Evolutionary conservation across 805 yeast species (phyloP).

Genomic region (Pichia occidentalis): DNA sequence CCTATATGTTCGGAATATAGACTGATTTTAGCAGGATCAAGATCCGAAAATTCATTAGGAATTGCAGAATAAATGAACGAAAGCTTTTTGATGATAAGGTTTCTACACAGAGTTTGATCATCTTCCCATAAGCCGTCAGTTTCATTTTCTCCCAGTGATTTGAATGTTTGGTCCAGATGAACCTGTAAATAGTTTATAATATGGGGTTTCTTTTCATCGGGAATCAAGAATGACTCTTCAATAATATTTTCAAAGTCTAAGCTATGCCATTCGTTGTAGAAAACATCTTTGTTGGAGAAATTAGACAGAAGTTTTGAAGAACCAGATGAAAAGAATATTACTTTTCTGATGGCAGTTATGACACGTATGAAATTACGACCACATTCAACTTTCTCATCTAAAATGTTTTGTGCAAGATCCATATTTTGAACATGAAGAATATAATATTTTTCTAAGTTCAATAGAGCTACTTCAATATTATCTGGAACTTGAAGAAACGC

Average conservation of each 20-base stretch:
- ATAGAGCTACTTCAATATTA: constrained; percentile 47
- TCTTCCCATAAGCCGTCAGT: constrained; percentile 8
- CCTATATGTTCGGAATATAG: constrained; percentile 47
- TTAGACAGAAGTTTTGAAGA: constrained; percentile 45
- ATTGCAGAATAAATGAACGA: constrained; percentile 19
- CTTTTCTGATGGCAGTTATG: constrained; percentile 19
- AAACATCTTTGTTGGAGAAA: constrained; percentile 23
- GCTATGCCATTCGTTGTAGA: constrained; percentile 33
- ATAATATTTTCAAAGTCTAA: constrained; percentile 27
- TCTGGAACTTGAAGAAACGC: constrained; percentile 55
- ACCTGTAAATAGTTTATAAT: constrained; percentile 31
- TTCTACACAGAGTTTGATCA: constrained; percentile 3
- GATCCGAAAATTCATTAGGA: constrained; percentile 36
- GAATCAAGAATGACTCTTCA: constrained; percentile 14
- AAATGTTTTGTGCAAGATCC: constrained; percentile 45
- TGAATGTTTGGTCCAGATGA: constrained; percentile 26
- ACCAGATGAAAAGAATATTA: constrained; percentile 21
- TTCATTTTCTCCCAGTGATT: not conserved
- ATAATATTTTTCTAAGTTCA: constrained; percentile 44
- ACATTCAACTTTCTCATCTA: constrained; percentile 43
- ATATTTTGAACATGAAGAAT: constrained; percentile 38
- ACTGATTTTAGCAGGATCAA: constrained; percentile 50
- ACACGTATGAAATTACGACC: constrained; percentile 31
- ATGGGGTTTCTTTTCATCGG: constrained; percentile 13
- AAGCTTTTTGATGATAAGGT: constrained; percentile 3